Percentiles rank a stretch among this genome's conserved stretches.
Conservation (phyloP, 75 land plant species). For the Cunninghamia lanceolata region DNA sequence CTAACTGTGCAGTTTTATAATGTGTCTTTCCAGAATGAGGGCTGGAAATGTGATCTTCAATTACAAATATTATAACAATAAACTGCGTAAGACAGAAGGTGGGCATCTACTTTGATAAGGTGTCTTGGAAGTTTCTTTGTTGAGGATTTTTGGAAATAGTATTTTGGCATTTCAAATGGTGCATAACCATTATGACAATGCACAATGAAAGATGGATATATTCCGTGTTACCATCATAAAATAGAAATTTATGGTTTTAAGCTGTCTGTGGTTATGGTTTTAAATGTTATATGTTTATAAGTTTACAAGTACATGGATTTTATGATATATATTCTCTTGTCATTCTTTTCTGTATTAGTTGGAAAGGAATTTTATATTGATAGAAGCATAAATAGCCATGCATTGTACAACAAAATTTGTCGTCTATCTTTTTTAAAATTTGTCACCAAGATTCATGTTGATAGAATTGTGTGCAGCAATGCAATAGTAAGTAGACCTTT, state of each 20-base stretch:
- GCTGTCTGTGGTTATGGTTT: background rate
- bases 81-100: constrained; percentile 80
- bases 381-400: background rate
- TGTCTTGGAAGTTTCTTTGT: background rate
- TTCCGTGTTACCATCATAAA: background rate
- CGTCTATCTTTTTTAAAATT: too few relatives aligned
- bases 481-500: background rate
- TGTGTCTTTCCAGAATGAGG: constrained; percentile 44
- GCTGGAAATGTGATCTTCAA: constrained; percentile 76
- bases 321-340: background rate
- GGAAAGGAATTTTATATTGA: background rate
- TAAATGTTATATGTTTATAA: background rate
- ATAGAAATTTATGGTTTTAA: background rate
- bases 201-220: background rate
- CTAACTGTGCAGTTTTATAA: background rate
- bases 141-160: background rate
- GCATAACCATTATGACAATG: background rate
- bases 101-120: background rate
- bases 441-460: background rate
- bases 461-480: background rate
- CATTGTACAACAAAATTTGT: background rate
- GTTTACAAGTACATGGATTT: background rate
- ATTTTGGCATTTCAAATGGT: background rate
- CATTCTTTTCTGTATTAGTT: background rate
- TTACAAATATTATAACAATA: constrained; percentile 61